Conservation (phyloP, 441 rosid species). For the Jatropha podagrica region DNA sequence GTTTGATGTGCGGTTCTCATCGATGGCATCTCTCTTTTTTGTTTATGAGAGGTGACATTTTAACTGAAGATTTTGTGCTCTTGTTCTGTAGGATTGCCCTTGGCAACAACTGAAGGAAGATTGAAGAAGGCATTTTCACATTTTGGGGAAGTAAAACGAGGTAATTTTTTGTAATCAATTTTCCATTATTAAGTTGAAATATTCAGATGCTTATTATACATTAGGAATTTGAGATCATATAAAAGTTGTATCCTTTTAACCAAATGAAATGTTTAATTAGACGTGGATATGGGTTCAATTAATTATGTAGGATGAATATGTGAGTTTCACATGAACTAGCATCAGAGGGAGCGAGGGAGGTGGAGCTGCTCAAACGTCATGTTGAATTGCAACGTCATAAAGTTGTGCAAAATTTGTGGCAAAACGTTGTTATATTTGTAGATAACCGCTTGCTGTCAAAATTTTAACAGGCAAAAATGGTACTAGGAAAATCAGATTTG, state of each 20-base stretch:
- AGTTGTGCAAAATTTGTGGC: background rate
- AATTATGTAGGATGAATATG: background rate
- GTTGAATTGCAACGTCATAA: background rate
- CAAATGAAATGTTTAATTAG: background rate
- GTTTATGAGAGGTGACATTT: background rate
- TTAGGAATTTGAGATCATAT: background rate
- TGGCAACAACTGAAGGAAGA: conserved; percentile 50
- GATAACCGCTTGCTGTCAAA: background rate
- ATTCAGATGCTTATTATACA: background rate
- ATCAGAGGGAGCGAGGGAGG: background rate
- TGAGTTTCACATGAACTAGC: too few species aligned
- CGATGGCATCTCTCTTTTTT: background rate
- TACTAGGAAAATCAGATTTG: background rate
- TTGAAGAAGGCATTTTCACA: conserved; percentile 46
- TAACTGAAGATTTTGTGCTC: background rate
- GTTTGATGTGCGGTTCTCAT: too few species aligned
- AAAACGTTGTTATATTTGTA: background rate
- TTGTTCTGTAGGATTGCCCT: conserved; percentile 44
- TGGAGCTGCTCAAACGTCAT: background rate
- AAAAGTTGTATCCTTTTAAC: background rate
- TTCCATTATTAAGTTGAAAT: background rate
- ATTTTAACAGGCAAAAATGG: background rate
- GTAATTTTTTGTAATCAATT: conserved; percentile 22
- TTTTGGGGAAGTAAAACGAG: conserved; percentile 49
- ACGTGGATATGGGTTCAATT: background rate